A percentile compares a stretch with the other conserved stretches of the same genome.
phyloP scores from a whole-genome alignment of 352 stramenopile species.

The Peronospora tabacina region DNA sequence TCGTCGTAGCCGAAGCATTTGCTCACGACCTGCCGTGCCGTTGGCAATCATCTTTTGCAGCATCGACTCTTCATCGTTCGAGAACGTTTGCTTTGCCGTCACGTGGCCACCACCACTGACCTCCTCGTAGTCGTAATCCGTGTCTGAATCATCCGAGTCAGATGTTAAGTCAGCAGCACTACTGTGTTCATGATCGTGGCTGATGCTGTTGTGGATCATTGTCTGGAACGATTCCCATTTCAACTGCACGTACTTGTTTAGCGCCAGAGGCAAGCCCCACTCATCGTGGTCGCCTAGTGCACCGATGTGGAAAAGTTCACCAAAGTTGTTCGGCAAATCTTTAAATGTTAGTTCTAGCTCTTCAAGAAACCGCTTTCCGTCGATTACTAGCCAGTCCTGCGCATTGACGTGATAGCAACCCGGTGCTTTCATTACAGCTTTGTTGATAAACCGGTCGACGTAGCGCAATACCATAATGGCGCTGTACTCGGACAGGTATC shows the following conservation, averaged over 20 bases:
- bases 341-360: constrained; percentile 60
- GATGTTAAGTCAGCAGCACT: constrained; percentile 25
- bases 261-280: constrained; percentile 47
- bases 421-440: constrained; percentile 55
- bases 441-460: constrained; percentile 71
- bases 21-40: constrained; percentile 54
- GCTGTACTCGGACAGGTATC: constrained; percentile 61
- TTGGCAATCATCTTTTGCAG: constrained; percentile 76
- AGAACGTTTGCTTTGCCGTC: constrained; percentile 52
- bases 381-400: constrained; percentile 49
- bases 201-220: constrained; percentile 12
- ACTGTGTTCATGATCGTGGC: constrained; percentile 12
- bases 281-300: constrained; percentile 29
- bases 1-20: constrained; percentile 56
- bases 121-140: constrained; percentile 51
- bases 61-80: constrained; percentile 63
- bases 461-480: constrained; percentile 78
- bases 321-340: constrained; percentile 50
- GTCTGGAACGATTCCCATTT: constrained; percentile 73
- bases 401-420: constrained; percentile 60
- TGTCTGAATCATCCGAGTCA: constrained; percentile 53
- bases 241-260: constrained; percentile 69
- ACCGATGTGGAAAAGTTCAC: constrained; percentile 37
- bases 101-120: constrained; percentile 40
- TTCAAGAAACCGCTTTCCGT: constrained; percentile 54